Conservation (phyloP, 345 rosid species). For the Excoecaria agallocha region DNA sequence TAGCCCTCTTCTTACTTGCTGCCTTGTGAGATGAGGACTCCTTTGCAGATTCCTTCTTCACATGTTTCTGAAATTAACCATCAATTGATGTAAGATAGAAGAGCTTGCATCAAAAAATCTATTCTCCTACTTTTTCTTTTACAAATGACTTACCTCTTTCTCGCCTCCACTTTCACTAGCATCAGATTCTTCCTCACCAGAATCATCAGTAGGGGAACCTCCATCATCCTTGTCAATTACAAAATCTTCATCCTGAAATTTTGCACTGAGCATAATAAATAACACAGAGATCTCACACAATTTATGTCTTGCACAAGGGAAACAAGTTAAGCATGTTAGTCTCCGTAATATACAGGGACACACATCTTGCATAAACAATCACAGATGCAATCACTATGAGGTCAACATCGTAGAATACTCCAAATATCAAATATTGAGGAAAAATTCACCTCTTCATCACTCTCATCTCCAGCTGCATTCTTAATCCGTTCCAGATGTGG, state of each 20-base stretch:
- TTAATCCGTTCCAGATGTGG: constrained; percentile 89
- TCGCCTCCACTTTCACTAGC: constrained; percentile 71
- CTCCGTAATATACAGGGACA: background rate
- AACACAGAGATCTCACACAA: background rate
- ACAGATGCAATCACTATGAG: background rate
- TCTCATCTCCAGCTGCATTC: constrained; percentile 87
- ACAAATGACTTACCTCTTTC: constrained; percentile 59
- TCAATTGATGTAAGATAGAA: constrained; percentile 4
- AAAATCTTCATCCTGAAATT: constrained; percentile 84
- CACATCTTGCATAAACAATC: background rate
- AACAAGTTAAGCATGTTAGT: background rate
- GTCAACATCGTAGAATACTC: background rate
- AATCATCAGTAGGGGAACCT: constrained; percentile 97
- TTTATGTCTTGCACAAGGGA: background rate
- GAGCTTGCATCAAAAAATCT: background rate
- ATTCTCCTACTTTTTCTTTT: background rate
- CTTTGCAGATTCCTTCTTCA: constrained; percentile 61
- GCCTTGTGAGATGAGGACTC: constrained; percentile 64
- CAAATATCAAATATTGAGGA: background rate
- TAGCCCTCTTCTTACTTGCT: constrained; percentile 61
- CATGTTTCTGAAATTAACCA: constrained; percentile 54
- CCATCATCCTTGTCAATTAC: constrained; percentile 77
- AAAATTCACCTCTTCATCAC: constrained; percentile 79
- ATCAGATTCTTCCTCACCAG: constrained; percentile 76
- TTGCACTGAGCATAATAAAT: background rate